Evolutionary conservation across 2,329 filamentous ascomycete genomes (phyloP).

Genomic region (Penicillium sp.): DNA sequence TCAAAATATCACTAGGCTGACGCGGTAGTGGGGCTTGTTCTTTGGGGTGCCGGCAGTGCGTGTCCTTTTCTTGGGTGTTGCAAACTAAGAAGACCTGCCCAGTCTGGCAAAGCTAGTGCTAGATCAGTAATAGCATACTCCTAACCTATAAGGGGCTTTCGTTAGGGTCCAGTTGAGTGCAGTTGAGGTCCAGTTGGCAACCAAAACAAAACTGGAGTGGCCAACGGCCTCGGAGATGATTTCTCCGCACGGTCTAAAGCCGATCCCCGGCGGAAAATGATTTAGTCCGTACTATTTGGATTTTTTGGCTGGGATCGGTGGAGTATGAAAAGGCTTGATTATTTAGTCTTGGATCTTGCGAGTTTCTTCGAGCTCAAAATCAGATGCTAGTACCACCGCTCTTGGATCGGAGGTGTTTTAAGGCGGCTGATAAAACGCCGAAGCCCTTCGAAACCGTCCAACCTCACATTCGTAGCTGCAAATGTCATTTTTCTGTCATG

Average conservation of each 20-base stretch:
- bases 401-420: no score
- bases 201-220: not conserved
- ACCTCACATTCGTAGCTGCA: no score
- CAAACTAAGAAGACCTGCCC: not conserved
- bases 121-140: no score
- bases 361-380: not conserved
- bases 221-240: conserved; percentile 6
- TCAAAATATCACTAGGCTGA: conserved; percentile 13
- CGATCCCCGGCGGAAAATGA: not conserved
- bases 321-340: not conserved
- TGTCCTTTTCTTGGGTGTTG: conserved; percentile 4
- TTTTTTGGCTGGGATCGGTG: not conserved
- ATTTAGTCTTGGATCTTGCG: not conserved
- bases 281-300: not conserved
- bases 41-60: conserved; percentile 13
- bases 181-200: not conserved
- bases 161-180: not conserved
- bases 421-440: no score
- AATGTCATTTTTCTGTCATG: no score
- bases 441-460: no score
- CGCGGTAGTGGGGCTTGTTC: conserved; percentile 22
- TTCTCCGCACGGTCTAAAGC: conserved; percentile 1
- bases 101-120: no score
- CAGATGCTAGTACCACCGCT: no score
- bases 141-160: no score